These are phyloP conservation scores for Boletales sp. DNA, from an alignment of 768 basidiomycete genomes.

Conservation along the genomic window DNA sequence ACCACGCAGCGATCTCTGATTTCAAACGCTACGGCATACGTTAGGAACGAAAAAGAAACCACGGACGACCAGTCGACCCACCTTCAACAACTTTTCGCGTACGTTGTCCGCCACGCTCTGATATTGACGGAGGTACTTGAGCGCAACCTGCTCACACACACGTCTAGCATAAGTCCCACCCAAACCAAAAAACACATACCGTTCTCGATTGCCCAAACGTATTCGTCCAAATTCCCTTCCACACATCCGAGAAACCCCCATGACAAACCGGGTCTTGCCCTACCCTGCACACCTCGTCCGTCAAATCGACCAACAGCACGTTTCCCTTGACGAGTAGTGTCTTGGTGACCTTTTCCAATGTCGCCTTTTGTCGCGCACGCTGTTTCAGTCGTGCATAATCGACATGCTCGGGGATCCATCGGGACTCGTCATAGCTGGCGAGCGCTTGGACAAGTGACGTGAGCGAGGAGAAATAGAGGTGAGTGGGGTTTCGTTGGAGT, in stretches of 20 bases:
- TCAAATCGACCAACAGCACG: conserved; percentile 49
- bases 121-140: conserved; percentile 50
- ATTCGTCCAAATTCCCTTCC: conserved; percentile 55
- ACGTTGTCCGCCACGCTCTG: conserved; percentile 48
- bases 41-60: not conserved
- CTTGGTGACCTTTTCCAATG: conserved; percentile 53
- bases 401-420: conserved; percentile 49
- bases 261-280: conserved; percentile 47
- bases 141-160: conserved; percentile 41
- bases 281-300: conserved; percentile 48
- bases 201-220: conserved; percentile 32
- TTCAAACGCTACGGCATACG: conserved; percentile 44
- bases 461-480: conserved; percentile 52
- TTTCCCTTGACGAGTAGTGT: conserved; percentile 49
- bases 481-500: conserved; percentile 48
- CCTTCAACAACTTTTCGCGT: conserved; percentile 51
- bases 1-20: conserved; percentile 56
- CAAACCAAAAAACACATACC: conserved; percentile 8
- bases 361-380: conserved; percentile 54
- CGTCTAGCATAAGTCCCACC: conserved; percentile 1
- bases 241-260: conserved; percentile 60
- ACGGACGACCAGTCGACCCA: conserved; percentile 13
- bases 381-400: conserved; percentile 56
- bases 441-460: conserved; percentile 49
- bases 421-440: conserved; percentile 54